phyloP scores from a whole-genome alignment of 2,329 filamentous ascomycete species.

The Diaporthe sp. region DNA sequence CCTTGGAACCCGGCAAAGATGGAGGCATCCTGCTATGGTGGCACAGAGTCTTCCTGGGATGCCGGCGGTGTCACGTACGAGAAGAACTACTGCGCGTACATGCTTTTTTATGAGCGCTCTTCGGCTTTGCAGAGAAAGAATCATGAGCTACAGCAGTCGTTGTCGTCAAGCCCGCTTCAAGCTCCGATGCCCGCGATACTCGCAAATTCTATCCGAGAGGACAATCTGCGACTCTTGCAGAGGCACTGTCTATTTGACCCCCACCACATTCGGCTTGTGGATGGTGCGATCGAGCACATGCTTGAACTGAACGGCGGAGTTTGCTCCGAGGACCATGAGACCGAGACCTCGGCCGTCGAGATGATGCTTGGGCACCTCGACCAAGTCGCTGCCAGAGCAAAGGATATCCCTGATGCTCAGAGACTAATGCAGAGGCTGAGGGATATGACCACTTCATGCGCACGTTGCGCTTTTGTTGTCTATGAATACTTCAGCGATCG shows the following conservation, averaged over 20 bases:
- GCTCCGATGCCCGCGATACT: conserved; percentile 61
- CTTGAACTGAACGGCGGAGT: conserved; percentile 61
- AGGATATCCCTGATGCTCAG: conserved; percentile 75
- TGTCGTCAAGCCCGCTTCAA: conserved; percentile 57
- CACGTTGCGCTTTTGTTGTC: conserved; percentile 69
- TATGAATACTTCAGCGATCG: conserved; percentile 73
- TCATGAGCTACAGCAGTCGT: conserved; percentile 57
- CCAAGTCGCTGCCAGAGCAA: conserved; percentile 80
- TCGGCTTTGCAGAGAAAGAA: conserved; percentile 72
- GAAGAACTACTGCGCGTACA: conserved; percentile 91
- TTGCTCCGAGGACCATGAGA: conserved; percentile 63
- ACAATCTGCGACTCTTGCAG: conserved; percentile 81
- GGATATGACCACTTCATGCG: conserved; percentile 63
- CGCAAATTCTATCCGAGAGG: conserved; percentile 73
- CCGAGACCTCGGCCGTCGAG: conserved; percentile 66
- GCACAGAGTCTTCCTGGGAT: conserved; percentile 67
- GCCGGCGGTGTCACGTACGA: conserved; percentile 65
- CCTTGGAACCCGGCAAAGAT: conserved; percentile 82
- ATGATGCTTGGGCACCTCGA: conserved; percentile 77
- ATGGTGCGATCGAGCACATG: conserved; percentile 71
- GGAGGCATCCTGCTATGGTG: conserved; percentile 85
- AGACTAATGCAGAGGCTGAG: conserved; percentile 59
- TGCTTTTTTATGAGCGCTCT: conserved; percentile 95
- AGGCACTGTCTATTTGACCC: conserved; percentile 86
- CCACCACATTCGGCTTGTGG: conserved; percentile 77